Base-by-base conservation (phyloP, 1,284 basidiomycete species). In the Ceratobasidium sp. region DNA sequence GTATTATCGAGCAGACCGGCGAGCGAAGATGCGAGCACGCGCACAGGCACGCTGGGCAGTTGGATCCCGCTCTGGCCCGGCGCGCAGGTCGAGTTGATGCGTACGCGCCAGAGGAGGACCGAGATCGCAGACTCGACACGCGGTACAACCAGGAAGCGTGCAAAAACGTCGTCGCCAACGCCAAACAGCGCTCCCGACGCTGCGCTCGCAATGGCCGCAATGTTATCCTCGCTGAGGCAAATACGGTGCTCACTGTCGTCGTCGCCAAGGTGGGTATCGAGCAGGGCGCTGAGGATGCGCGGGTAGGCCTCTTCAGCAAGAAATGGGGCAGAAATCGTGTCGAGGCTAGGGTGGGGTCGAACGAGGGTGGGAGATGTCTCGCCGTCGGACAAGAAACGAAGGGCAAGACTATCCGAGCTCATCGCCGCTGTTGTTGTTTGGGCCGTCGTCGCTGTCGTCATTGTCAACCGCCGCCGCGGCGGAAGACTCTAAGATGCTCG, bases 401-500 rank as follows among this genome's bases (percentile, higher is more conserved):
- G 43, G 3, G 46, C 22, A 5, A 72, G 58, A 19, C 56, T 72
- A 19, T 72, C 69, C 27, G 39, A 37, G 58, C 69, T 72, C 69
- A 62, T 62, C 54, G 53, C 48, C 53, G 53, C 62, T 22, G 16
- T 58, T 19, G 54, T 34, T 27, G 7, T 16, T 3, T 19, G 22
- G 19, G 19, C 8, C n/a, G 51, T 53, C n/a, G 51, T 53, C 51
- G 51, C 51, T 8, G 51, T 53, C 51, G 51, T n/a, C 27, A 27
- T 53, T 22, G 51, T 22, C n/a, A 19, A 8, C 34, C 34, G 34
- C 34, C 34, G 4, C 11, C 16, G n/a, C 9, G 34, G 14, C 9
- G 27, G 14, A 31, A 11, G 75, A 62, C 9, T n/a, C 76, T 8
- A 80, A 74, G 1, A 79, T 76, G 80, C 80, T 22, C 79, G 74